Percentiles rank a stretch among this genome's conserved stretches.
Conservation (phyloP, 345 rosid genomes). For the Balakata baccata region DNA sequence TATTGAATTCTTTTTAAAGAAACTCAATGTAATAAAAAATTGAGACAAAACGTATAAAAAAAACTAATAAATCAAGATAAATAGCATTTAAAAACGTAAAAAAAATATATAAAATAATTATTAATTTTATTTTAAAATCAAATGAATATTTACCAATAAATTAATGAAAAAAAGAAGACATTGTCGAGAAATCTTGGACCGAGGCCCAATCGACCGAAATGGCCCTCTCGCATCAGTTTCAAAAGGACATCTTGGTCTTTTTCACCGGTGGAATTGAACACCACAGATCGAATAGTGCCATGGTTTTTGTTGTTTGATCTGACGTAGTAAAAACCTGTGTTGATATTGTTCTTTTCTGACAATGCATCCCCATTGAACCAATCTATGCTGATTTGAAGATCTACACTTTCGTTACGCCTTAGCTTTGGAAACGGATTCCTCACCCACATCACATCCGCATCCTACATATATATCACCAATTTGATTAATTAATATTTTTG, state of each 20-base stretch:
- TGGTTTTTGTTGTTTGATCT: slow-evolving; percentile 31
- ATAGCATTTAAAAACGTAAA: too few species aligned
- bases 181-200: slow-evolving; percentile 24
- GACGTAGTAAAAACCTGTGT: slow-evolving; percentile 25
- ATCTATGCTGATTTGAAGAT: slow-evolving; percentile 29
- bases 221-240: slow-evolving; percentile 2
- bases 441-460: slow-evolving; percentile 27
- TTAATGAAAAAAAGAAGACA: too few species aligned
- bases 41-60: too few species aligned
- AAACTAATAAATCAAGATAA: too few species aligned
- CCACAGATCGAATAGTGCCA: slow-evolving; percentile 25
- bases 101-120: too few species aligned
- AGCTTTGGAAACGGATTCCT: slow-evolving; percentile 30
- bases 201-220: not conserved
- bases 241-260: slow-evolving; percentile 31
- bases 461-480: slow-evolving; percentile 10
- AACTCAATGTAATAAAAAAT: too few species aligned
- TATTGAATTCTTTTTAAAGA: too few species aligned
- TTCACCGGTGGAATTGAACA: slow-evolving; percentile 19
- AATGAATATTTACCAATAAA: too few species aligned
- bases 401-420: slow-evolving; percentile 13
- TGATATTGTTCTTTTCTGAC: slow-evolving; percentile 16
- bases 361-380: slow-evolving; percentile 20
- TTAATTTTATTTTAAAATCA: too few species aligned
- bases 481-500: not conserved